phyloP scores from a whole-genome alignment of 352 stramenopile genomes.

The Pythium dissotocum region DNA sequence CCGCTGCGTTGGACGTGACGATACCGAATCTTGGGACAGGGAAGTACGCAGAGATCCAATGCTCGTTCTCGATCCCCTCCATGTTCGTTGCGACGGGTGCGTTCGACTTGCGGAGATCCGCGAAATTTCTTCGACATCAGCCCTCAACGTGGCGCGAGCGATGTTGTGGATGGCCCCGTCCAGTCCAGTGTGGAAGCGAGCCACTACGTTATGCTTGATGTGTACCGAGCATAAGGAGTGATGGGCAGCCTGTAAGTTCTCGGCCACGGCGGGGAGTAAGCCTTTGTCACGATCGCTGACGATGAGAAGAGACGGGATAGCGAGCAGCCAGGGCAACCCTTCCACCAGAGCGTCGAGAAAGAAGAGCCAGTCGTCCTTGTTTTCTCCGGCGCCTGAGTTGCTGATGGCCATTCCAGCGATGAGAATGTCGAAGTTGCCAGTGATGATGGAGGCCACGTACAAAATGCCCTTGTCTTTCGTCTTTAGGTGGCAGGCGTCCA shows the following conservation, averaged over 20 bases:
- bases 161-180: conserved; percentile 10
- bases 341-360: conserved; percentile 2
- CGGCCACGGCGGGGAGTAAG: conserved; percentile 3
- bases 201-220: conserved; percentile 17
- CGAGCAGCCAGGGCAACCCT: not conserved
- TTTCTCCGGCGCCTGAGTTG: not conserved
- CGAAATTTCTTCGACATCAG: not conserved
- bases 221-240: conserved; percentile 15
- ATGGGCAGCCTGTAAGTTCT: not conserved
- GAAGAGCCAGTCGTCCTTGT: conserved; percentile 8
- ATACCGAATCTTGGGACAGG: conserved; percentile 12
- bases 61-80: conserved; percentile 1
- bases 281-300: conserved; percentile 16
- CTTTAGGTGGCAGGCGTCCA: conserved; percentile 15
- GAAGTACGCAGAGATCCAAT: conserved; percentile 6
- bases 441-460: conserved; percentile 10
- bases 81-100: not conserved
- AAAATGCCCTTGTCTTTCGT: conserved; percentile 9
- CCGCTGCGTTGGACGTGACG: conserved; percentile 12
- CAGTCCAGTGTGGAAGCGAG: not conserved
- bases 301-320: not conserved
- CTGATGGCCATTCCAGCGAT: conserved; percentile 8
- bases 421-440: conserved; percentile 16
- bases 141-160: not conserved
- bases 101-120: not conserved